Base-by-base conservation (phyloP, 208 protist species). In the Tritrichomonas foetus region DNA sequence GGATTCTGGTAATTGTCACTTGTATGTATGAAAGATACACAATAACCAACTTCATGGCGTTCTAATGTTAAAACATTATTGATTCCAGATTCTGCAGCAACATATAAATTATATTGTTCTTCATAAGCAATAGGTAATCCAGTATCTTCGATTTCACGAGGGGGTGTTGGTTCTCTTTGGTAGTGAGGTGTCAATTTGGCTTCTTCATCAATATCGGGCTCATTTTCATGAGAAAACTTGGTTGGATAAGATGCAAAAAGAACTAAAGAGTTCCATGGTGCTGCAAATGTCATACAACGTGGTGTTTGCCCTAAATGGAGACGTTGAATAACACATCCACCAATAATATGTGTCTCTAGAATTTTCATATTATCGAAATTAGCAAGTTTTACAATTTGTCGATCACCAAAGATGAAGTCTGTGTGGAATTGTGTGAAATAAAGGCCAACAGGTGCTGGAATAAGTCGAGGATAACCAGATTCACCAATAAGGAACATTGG, bases 121-220 rank as follows among this genome's bases (percentile, higher is more conserved):
- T 89, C 78, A 57, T 89, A 27, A 27, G 14, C 25, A 1, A 53
- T 39, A 39, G 78, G 78, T 22, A 57, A 50, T 27, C 57, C 47
- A 20, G 2, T n/a, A 20, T 57, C 47, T 20, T 0, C 3, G 30
- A n/a, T 39, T 16, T n/a, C 47, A 16, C 47, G 25, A 8, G 39
- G 27, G 33, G 78, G 78, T 39, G 78, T 57, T 33, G 39, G 39
- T 57, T 41, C 47, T 30, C 44, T 14, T 57, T 89, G 78, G 27
- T 89, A 89, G 30, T 89, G 78, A 50, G 47, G 78, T 22, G 20
- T 57, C n/a, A 53, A 44, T 22, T 53, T 39, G 57, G 47, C 78
- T 89, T 89, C 78, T 44, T 25, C 47, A 89, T 89, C 78, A 36
- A 89, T 89, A 16, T 89, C 47, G 27, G 44, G 44, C 39, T 89